A percentile compares a stretch with the other conserved stretches of the same genome.
Conservation (phyloP, 371 early-diverging fungal species). For the Apophysomyces trapeziformis region DNA sequence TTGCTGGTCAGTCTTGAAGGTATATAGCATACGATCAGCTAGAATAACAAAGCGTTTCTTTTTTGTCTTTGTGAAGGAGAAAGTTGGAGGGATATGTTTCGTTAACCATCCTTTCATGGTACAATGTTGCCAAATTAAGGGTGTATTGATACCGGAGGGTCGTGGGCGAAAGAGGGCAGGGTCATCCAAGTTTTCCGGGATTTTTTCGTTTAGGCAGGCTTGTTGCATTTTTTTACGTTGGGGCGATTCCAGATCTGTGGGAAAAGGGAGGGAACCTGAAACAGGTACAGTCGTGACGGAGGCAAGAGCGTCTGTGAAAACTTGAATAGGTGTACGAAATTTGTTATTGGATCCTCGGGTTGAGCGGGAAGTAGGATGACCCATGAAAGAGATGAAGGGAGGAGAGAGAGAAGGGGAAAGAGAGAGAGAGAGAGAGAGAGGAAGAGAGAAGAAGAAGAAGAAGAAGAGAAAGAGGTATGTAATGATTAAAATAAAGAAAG, state of each 20-base stretch:
- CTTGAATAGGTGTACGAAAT: constrained; percentile 6
- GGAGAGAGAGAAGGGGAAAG: background rate
- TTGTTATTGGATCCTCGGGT: background rate
- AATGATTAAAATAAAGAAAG: background rate
- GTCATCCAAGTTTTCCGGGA: background rate
- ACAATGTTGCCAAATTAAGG: constrained; percentile 25
- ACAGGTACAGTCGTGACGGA: background rate
- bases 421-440: background rate
- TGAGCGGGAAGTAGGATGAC: background rate
- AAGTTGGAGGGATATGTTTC: constrained; percentile 37
- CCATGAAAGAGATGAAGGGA: background rate
- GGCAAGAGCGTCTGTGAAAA: background rate
- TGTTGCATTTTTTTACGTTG: constrained; percentile 5
- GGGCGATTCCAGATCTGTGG: background rate
- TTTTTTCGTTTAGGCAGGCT: background rate
- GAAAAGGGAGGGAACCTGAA: background rate
- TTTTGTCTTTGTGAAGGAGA: constrained; percentile 34
- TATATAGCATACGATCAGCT: constrained; percentile 40
- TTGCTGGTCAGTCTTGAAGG: constrained; percentile 37
- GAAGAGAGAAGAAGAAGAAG: background rate
- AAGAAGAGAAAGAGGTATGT: background rate
- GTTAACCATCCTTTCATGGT: constrained; percentile 39
- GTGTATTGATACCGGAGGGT: background rate
- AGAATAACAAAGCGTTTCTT: constrained; percentile 39
- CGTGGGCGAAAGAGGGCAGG: background rate